These are phyloP conservation scores for Dendrostoma leiphaemia DNA, from an alignment of 2,329 filamentous ascomycete genomes.

Conservation along the genomic window DNA sequence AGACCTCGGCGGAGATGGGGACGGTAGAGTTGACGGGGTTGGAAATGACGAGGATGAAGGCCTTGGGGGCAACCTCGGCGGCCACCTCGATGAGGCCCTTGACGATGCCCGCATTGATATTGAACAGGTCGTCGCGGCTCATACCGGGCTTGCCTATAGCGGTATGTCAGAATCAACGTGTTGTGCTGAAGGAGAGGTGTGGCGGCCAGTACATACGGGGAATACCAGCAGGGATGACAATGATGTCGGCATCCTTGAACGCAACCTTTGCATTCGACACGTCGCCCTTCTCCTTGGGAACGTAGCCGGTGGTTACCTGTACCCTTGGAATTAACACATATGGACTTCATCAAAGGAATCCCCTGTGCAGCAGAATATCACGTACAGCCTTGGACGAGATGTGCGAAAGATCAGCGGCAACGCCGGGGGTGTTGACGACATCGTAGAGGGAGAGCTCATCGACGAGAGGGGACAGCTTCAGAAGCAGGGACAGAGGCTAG, in stretches of 20 bases:
- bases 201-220: slow-evolving; percentile 68
- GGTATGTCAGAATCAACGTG: slow-evolving; percentile 8
- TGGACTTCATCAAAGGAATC: neutral
- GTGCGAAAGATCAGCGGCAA: slow-evolving; percentile 94
- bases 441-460: slow-evolving; percentile 96
- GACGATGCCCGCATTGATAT: slow-evolving; percentile 98
- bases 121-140: slow-evolving; percentile 99
- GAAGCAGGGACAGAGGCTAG: slow-evolving; percentile 91
- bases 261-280: slow-evolving; percentile 58
- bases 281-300: slow-evolving; percentile 81
- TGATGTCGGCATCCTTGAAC: slow-evolving; percentile 89
- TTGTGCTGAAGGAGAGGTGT: neutral
- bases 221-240: slow-evolving; percentile 97
- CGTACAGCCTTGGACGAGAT: slow-evolving; percentile 84
- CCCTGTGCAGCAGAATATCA: slow-evolving; percentile 13
- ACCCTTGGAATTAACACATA: slow-evolving; percentile 7
- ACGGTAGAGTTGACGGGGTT: slow-evolving; percentile 99
- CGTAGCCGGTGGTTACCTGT: slow-evolving; percentile 82
- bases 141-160: slow-evolving; percentile 91
- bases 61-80: slow-evolving; percentile 86
- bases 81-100: slow-evolving; percentile 87
- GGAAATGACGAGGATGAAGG: slow-evolving; percentile 94
- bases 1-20: slow-evolving; percentile 93
- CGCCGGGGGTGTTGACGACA: slow-evolving; percentile 98
- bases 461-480: slow-evolving; percentile 86